These are phyloP conservation scores for Exophiala sp. DNA, from an alignment of 2,329 filamentous ascomycete species.

Conservation along the genomic window DNA sequence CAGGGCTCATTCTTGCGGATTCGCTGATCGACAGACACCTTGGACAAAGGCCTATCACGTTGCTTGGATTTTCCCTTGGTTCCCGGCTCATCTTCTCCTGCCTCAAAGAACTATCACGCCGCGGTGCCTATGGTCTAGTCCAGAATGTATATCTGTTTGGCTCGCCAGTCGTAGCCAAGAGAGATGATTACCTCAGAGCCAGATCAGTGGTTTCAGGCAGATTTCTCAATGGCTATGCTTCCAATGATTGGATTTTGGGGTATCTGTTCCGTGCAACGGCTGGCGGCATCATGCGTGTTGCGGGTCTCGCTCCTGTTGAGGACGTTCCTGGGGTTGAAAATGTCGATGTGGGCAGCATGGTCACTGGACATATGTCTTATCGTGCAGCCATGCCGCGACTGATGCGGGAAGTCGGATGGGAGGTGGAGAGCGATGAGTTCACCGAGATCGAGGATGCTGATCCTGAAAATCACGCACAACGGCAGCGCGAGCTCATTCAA, in stretches of 20 bases:
- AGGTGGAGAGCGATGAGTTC: constrained; percentile 89
- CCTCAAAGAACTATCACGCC: constrained; percentile 77
- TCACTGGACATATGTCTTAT: constrained; percentile 95
- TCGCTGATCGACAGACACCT: constrained; percentile 89
- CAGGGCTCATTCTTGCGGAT: constrained; percentile 89
- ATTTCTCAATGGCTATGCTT: constrained; percentile 91
- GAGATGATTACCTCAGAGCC: constrained; percentile 79
- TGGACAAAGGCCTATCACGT: constrained; percentile 83
- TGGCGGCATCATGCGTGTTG: constrained; percentile 84
- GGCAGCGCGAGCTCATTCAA: constrained; percentile 88
- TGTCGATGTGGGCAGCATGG: constrained; percentile 77
- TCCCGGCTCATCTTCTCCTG: constrained; percentile 90
- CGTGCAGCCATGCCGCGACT: constrained; percentile 86
- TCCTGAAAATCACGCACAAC: constrained; percentile 81
- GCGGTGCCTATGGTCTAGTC: constrained; percentile 78
- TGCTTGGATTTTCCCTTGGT: constrained; percentile 92
- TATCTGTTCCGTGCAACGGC: constrained; percentile 94
- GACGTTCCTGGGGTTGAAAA: constrained; percentile 81
- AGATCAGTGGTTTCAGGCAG: constrained; percentile 84
- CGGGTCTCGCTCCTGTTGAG: constrained; percentile 75
- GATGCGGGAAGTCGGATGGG: constrained; percentile 83
- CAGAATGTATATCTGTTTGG: constrained; percentile 97
- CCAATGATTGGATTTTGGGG: constrained; percentile 93
- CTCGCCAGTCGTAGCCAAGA: constrained; percentile 84
- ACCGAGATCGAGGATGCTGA: constrained; percentile 96